Conservation (phyloP, 176 grass and related monocot species). For the Tillandsia leiboldiana region DNA sequence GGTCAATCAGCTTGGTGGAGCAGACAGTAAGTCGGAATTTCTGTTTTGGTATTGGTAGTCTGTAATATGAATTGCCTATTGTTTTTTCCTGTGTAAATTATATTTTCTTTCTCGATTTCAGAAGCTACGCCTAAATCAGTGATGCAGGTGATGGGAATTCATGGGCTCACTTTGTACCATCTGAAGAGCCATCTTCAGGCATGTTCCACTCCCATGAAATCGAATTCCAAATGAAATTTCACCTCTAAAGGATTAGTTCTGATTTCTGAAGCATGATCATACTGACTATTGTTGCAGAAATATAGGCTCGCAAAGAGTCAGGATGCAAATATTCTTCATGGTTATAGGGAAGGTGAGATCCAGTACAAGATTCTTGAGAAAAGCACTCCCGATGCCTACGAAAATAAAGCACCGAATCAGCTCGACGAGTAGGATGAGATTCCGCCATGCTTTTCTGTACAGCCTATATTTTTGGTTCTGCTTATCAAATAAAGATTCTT, state of each 20-base stretch:
- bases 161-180: slow-evolving; percentile 72
- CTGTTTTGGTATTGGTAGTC: background rate
- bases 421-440: slow-evolving; percentile 5
- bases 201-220: background rate
- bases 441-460: background rate
- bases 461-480: background rate
- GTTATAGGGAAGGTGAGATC: slow-evolving; percentile 23
- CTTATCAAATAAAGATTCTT: background rate
- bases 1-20: slow-evolving; percentile 60
- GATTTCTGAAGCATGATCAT: background rate
- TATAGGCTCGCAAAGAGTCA: slow-evolving; percentile 50
- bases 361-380: background rate
- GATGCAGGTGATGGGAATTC: slow-evolving; percentile 58
- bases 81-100: no score
- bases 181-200: slow-evolving; percentile 97
- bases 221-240: background rate
- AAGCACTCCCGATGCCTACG: background rate
- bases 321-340: slow-evolving; percentile 2
- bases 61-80: no score
- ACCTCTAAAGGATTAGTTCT: background rate
- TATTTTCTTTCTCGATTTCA: slow-evolving; percentile 27
- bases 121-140: slow-evolving; percentile 80
- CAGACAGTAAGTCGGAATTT: slow-evolving; percentile 43
- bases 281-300: slow-evolving; percentile 36
- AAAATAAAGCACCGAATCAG: slow-evolving; percentile 14